Percentiles rank a stretch among this genome's conserved stretches.
Evolutionary conservation across 2,329 filamentous ascomycete genomes (phyloP).

Genomic region (Pseudocercospora macadamiae): DNA sequence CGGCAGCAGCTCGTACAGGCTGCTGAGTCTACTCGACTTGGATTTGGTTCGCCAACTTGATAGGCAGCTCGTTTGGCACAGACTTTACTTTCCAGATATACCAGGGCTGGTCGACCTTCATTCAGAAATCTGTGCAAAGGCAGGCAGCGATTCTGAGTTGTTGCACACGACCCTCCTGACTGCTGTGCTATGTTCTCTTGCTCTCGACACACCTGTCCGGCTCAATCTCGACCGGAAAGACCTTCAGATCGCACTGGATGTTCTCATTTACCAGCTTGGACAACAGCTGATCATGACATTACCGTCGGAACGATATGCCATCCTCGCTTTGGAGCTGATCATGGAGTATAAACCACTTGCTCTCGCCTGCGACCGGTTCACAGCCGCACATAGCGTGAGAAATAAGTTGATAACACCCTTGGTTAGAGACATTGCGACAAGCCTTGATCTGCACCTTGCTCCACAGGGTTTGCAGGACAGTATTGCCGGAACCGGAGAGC

Average conservation of each 20-base stretch:
- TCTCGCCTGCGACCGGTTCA: not conserved
- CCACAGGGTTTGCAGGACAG: not conserved
- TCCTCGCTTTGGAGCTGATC: not conserved
- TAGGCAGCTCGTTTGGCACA: conserved; percentile 14
- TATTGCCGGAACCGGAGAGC: not conserved
- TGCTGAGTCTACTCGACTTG: conserved; percentile 5
- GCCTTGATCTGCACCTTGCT: not conserved
- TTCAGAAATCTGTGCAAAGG: not conserved
- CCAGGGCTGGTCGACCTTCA: conserved; percentile 12
- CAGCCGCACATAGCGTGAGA: not conserved
- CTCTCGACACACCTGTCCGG: not conserved
- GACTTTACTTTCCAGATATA: conserved; percentile 16
- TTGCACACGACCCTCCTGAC: not conserved
- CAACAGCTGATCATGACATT: not conserved
- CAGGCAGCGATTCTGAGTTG: not conserved
- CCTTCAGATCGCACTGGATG: not conserved
- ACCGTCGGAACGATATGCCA: not conserved
- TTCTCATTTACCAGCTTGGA: not conserved
- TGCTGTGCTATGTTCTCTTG: not conserved
- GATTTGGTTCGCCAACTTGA: not conserved
- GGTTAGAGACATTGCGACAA: not conserved
- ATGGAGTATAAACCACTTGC: conserved; percentile 1
- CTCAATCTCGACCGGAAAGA: not conserved
- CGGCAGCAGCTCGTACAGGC: not conserved
- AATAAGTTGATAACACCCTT: not conserved